These are phyloP conservation scores for Blastobotrys americana DNA, from an alignment of 805 yeast genomes.

Conservation along the genomic window DNA sequence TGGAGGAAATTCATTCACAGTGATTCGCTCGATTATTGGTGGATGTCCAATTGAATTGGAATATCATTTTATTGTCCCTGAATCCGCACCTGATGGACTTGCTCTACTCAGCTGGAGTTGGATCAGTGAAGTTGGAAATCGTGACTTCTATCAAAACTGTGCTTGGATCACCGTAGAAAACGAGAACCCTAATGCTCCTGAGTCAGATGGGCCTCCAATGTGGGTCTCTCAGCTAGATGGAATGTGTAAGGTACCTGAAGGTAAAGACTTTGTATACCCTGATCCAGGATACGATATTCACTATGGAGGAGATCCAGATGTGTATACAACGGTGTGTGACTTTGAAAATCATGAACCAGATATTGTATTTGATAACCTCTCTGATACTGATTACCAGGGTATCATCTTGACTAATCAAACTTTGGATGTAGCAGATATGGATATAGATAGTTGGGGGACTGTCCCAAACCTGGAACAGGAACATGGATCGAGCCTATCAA, in stretches of 20 bases:
- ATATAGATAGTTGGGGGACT: too few species aligned
- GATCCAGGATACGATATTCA: slow-evolving; percentile 19
- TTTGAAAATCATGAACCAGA: background rate
- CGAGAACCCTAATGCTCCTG: background rate
- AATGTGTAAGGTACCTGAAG: slow-evolving; percentile 18
- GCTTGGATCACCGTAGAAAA: slow-evolving; percentile 21
- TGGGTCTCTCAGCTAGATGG: slow-evolving; percentile 19
- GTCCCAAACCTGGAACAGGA: too few species aligned
- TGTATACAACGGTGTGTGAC: slow-evolving; percentile 17
- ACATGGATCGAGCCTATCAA: too few species aligned
- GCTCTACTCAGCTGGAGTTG: slow-evolving; percentile 22
- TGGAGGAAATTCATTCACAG: slow-evolving; percentile 19
- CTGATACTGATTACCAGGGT: background rate
- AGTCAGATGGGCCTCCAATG: slow-evolving; percentile 15
- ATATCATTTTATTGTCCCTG: slow-evolving; percentile 18
- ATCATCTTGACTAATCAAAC: background rate
- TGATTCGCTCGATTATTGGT: slow-evolving; percentile 22
- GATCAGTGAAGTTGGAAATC: slow-evolving; percentile 19
- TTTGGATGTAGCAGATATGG: too few species aligned
- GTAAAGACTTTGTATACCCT: slow-evolving; percentile 21
- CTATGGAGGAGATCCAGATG: slow-evolving; percentile 18
- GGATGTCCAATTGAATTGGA: slow-evolving; percentile 19
- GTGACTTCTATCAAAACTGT: slow-evolving; percentile 22
- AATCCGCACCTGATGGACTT: slow-evolving; percentile 18
- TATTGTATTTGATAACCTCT: background rate